Conservation (phyloP, 176 grass and related monocot genomes). For the Triticum urartu region DNA sequence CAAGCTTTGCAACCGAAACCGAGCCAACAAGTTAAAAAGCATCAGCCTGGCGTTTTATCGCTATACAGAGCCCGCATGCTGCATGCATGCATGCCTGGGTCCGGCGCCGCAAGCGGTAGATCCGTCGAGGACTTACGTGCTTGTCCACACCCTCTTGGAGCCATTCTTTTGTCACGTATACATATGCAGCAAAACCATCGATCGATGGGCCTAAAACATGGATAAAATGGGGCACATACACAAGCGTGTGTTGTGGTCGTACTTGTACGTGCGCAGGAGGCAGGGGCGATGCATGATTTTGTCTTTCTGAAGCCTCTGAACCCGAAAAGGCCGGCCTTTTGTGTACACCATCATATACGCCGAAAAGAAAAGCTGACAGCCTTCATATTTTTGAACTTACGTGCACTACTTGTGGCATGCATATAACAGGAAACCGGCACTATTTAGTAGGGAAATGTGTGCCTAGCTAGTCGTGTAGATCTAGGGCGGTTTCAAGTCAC, state of each 20-base stretch:
- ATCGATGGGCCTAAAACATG: neutral
- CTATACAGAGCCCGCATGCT: neutral
- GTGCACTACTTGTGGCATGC: neutral
- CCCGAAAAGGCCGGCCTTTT: neutral
- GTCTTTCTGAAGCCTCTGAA: neutral
- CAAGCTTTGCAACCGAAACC: slow-evolving; percentile 2
- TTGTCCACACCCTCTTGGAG: slow-evolving; percentile 51
- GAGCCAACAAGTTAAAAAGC: slow-evolving; percentile 28
- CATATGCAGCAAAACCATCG: neutral
- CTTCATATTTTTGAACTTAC: neutral
- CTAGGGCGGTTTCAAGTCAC: too few species aligned
- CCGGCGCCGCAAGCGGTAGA: slow-evolving; percentile 3
- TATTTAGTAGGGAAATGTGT: neutral
- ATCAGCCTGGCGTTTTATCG: slow-evolving; percentile 47
- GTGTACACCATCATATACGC: neutral
- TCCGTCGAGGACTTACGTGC: slow-evolving; percentile 21
- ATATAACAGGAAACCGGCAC: neutral
- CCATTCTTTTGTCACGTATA: slow-evolving; percentile 21
- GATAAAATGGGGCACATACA: neutral
- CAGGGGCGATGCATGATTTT: neutral
- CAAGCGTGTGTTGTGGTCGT: neutral
- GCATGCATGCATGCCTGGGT: neutral
- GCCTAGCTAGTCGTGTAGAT: too few species aligned
- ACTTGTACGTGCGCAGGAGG: neutral
- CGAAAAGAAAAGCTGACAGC: neutral